Conservation (phyloP, 1,139 yeast genomes). For the Nakaseomyces delphensis region DNA sequence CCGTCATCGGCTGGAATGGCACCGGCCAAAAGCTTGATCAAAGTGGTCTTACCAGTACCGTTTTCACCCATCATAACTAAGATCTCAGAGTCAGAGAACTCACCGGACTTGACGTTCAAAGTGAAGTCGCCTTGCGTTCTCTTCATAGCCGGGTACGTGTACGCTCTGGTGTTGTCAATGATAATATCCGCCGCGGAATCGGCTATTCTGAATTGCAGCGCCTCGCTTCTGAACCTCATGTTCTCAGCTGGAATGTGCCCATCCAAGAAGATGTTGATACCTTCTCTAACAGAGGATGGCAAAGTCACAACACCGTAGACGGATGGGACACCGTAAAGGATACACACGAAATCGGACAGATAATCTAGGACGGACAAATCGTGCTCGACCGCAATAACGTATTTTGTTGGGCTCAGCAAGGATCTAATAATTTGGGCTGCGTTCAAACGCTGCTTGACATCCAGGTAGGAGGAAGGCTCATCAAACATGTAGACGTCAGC, state of each 20-base stretch:
- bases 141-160: conserved; percentile 67
- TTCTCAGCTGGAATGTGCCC: conserved; percentile 97
- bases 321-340: conserved; percentile 93
- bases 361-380: conserved; percentile 95
- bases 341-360: conserved; percentile 91
- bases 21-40: conserved; percentile 92
- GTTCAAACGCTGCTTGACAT: conserved; percentile 95
- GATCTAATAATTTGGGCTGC: conserved; percentile 94
- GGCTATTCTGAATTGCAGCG: conserved; percentile 86
- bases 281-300: conserved; percentile 95
- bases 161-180: conserved; percentile 71
- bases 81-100: conserved; percentile 91
- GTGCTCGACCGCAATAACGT: conserved; percentile 95
- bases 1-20: conserved; percentile 80
- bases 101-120: conserved; percentile 73
- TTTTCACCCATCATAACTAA: conserved; percentile 99
- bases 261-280: conserved; percentile 93
- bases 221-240: conserved; percentile 91
- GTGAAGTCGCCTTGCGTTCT: conserved; percentile 96
- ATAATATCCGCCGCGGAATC: conserved; percentile 79
- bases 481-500: conserved; percentile 98
- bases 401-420: conserved; percentile 60
- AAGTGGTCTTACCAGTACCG: conserved; percentile 98
- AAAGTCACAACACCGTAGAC: conserved; percentile 96
- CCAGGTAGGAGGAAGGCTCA: conserved; percentile 96